Evolutionary conservation across 192 early-diverging fungal genomes (phyloP), one percentile per base, ranked within the genome.

Genomic region (Gigaspora rosea): DNA sequence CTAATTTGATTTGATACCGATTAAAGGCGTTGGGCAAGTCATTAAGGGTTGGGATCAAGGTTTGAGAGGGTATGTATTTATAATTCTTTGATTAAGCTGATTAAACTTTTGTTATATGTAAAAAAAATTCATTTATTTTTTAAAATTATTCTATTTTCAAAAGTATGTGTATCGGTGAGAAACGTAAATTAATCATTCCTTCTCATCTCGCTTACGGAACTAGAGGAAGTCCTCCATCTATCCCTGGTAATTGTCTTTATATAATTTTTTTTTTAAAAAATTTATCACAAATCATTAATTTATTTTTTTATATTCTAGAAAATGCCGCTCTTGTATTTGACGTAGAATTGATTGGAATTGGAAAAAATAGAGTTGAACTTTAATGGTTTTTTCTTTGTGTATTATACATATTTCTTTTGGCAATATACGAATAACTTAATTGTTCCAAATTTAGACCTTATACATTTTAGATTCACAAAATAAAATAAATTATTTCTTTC

Each of bases 41-140:
- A 95, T 95, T 78, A 88, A 93, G 81, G 94, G 88, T 65, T 95
- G 94, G 94, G 94, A 95, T 70, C 82, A 91, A 79, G 93, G 92
- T 27, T 80, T 92, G 56, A 49, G 83, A 67, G 83, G 82, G 82
- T 83, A 80, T 54, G 67, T 80, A 13, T 51, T 54, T 41, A 41
- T 7, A 7, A 69, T 22, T 27, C 27, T 27, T 27, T 33, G 13
- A 48, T 52, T 16, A 32, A 3, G 16, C 32, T 15, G 36, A n/a
- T 57, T 32, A 51, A 32, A 6, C 1, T 33, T 32, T 52, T n/a
- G 27, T 58, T 35, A n/a, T 11, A 18, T 50, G 12, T 11, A 46
- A 36, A 7, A 15, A 27, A 64, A 36, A 27, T 46, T 51, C 12
- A 7, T n/a, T 57, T 46, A 12, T 47, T 20, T n/a, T 8, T 36